phyloP scores from a whole-genome alignment of 2,329 filamentous ascomycete genomes.

The Microcera coccophila region DNA sequence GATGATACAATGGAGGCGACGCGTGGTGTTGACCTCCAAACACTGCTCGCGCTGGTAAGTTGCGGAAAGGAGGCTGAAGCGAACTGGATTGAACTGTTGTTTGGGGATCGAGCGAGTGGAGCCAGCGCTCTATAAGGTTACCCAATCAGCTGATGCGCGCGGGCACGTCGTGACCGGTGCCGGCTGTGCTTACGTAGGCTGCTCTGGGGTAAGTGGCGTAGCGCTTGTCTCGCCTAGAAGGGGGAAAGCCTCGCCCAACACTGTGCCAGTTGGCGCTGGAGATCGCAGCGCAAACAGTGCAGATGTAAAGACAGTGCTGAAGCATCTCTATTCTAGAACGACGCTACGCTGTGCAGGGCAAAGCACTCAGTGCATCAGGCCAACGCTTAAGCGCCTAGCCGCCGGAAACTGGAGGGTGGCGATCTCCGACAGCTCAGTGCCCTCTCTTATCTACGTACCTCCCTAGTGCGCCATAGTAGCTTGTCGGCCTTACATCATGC shows the following conservation, averaged over 20 bases:
- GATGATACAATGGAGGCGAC: conserved; percentile 17
- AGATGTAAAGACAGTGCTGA: too few relatives aligned
- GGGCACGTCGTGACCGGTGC: too few relatives aligned
- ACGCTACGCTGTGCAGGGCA: too few relatives aligned
- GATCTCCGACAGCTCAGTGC: conserved; percentile 13
- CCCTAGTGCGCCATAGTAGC: too few relatives aligned
- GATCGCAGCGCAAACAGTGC: neutral
- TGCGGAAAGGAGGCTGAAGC: conserved; percentile 28
- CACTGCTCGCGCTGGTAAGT: conserved; percentile 15
- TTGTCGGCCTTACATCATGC: neutral
- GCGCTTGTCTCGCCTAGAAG: neutral
- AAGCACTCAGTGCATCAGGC: neutral
- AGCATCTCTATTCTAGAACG: too few relatives aligned
- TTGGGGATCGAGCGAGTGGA: too few relatives aligned
- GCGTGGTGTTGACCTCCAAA: conserved; percentile 20
- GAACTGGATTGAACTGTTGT: too few relatives aligned
- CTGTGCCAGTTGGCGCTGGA: neutral
- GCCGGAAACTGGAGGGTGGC: conserved; percentile 12
- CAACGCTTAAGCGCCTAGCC: neutral
- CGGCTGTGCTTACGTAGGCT: conserved; percentile 15
- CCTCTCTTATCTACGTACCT: neutral
- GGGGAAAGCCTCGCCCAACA: neutral
- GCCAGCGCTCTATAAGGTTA: too few relatives aligned
- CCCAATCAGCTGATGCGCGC: too few relatives aligned
- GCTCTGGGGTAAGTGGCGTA: conserved; percentile 10